Evolutionary conservation across 2,329 filamentous ascomycete species (phyloP).

Genomic region (Cladorrhinum sp.): DNA sequence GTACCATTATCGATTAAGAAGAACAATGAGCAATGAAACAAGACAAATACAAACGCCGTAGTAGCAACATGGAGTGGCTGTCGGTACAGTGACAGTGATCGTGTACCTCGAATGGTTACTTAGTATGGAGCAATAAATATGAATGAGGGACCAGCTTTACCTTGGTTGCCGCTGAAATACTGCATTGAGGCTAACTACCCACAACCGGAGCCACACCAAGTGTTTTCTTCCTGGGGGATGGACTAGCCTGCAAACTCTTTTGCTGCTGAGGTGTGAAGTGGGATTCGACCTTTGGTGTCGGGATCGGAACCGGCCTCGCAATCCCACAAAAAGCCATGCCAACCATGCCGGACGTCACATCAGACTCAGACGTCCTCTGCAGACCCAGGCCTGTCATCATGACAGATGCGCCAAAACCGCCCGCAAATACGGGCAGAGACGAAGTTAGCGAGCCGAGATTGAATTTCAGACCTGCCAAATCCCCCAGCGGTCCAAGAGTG

Average conservation of each 20-base stretch:
- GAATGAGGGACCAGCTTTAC: too few relatives aligned
- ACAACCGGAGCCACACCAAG: too few relatives aligned
- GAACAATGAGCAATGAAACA: not conserved
- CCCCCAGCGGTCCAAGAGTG: slow-evolving; percentile 1
- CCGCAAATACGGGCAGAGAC: slow-evolving; percentile 8
- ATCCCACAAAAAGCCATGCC: not conserved
- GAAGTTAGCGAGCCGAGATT: slow-evolving; percentile 4
- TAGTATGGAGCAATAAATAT: too few relatives aligned
- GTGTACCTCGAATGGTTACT: too few relatives aligned
- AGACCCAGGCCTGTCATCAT: slow-evolving; percentile 10
- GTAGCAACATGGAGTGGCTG: too few relatives aligned
- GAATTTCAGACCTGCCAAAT: not conserved
- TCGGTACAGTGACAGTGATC: too few relatives aligned
- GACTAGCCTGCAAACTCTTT: not conserved
- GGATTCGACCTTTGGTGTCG: not conserved
- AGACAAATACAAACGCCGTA: not conserved
- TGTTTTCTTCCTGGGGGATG: not conserved
- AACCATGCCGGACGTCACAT: not conserved
- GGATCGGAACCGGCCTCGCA: not conserved
- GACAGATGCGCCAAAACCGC: not conserved
- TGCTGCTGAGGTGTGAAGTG: not conserved
- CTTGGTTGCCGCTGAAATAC: too few relatives aligned
- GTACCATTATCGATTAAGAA: not conserved
- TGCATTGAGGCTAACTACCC: too few relatives aligned
- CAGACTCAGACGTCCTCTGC: not conserved